Evolutionary conservation across 2,329 filamentous ascomycete species (phyloP), one percentile per base, ranked within the genome.

Genomic region (Microdochium nivale): DNA sequence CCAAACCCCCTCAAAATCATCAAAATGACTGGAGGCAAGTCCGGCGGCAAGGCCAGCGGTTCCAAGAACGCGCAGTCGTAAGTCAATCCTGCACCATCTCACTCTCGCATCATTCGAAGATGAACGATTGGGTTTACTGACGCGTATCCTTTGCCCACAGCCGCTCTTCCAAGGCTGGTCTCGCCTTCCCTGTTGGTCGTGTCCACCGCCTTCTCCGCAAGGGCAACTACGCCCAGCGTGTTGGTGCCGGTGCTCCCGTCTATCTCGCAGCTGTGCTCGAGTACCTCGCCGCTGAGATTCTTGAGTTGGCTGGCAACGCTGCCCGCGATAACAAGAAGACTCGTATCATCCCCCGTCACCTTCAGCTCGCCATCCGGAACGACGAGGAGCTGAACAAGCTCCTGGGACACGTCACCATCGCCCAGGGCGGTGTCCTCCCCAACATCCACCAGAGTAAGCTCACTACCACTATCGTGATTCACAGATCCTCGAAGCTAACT

Each of bases 271-370:
- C 92, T 52, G 94, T 99, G 52, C 90, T 99, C 49, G 94, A 99
- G 78, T 99, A 99, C 72, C 87, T 99, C 54, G 92, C 94, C 63
- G 94, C 94, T 61, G 94, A 99, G 80, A 96, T 99, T 65, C 90
- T 99, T 68, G 94, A 99, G 78, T 79, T 99, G 77, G 94, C 94
- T 72, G 94, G 94, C 65, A 99, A 99, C 75, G 94, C 94, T 66
- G 94, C 94, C 59, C 92, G 94, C 65, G 94, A 99, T 79, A 96
- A 97, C 86, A 99, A 99, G 89, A 97, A 97, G 88, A 99, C 92
- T 60, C 91, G 94, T 87, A 99, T 99, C 79, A 99, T 97, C 56
- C 94, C 94, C 60, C 90, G 94, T 75, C 94, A 99, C 76, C 84
- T 99, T 48, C 94, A 99, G 80, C 90, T 99, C 64, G 94, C 94